Conservation (phyloP, 441 rosid genomes). For the Isatis lusitanica region DNA sequence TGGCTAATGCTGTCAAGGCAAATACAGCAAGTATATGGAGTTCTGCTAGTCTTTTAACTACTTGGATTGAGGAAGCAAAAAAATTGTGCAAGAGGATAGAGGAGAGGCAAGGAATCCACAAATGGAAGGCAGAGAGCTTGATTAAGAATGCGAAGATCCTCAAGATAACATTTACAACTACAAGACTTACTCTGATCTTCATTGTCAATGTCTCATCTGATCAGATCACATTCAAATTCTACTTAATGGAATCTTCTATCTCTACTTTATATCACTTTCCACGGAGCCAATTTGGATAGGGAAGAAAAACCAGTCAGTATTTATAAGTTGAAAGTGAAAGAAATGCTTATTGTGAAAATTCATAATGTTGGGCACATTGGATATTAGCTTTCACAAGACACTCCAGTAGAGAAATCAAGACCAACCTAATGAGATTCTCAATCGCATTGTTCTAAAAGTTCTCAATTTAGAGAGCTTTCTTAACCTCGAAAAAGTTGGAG, state of each 20-base stretch:
- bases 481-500: conserved; percentile 60
- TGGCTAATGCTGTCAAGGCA: no score
- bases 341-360: conserved; percentile 9
- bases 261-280: not conserved
- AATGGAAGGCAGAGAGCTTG: no score
- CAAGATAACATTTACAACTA: no score
- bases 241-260: not conserved
- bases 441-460: not conserved
- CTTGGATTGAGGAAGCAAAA: no score
- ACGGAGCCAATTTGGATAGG: not conserved
- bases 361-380: not conserved
- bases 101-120: no score
- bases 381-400: conserved; percentile 5
- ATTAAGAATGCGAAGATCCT: no score
- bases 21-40: no score
- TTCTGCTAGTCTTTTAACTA: no score
- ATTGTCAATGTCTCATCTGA: not conserved
- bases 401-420: not conserved
- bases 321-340: not conserved
- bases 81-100: no score
- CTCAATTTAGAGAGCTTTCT: conserved; percentile 58
- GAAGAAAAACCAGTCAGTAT: not conserved
- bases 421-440: not conserved
- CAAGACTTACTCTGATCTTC: no score
- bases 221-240: not conserved